phyloP scores from a whole-genome alignment of 352 stramenopile genomes.

The Lagenidium giganteum region DNA sequence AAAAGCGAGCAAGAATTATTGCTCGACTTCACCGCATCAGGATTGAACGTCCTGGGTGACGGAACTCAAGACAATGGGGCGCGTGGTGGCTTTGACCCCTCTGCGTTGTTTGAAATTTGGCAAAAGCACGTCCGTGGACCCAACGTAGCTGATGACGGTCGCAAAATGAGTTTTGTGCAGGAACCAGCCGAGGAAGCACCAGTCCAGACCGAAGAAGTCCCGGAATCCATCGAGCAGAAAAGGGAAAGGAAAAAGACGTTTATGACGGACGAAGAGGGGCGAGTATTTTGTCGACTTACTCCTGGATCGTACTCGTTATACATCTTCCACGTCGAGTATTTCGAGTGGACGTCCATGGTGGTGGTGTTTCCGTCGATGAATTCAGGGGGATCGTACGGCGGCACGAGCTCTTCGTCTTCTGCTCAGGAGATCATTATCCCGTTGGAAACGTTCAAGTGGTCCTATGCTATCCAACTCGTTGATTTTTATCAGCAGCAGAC shows the following conservation, averaged over 20 bases:
- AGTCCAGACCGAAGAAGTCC: too few species aligned
- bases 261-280: slow-evolving; percentile 32
- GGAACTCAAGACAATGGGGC: too few species aligned
- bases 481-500: slow-evolving; percentile 61
- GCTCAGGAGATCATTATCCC: slow-evolving; percentile 52
- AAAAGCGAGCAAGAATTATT: slow-evolving; percentile 50
- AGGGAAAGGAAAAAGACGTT: slow-evolving; percentile 22
- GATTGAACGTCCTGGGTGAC: slow-evolving; percentile 20
- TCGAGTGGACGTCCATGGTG: slow-evolving; percentile 61
- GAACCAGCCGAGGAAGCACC: slow-evolving; percentile 1
- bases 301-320: slow-evolving; percentile 67
- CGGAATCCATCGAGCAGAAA: too few species aligned
- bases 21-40: slow-evolving; percentile 24
- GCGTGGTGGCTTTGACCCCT: too few species aligned
- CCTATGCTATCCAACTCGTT: slow-evolving; percentile 54
- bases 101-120: too few species aligned
- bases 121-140: too few species aligned
- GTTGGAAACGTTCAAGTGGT: slow-evolving; percentile 55
- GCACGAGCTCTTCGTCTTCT: slow-evolving; percentile 15
- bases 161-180: too few species aligned
- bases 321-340: slow-evolving; percentile 61
- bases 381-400: slow-evolving; percentile 28
- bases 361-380: slow-evolving; percentile 54
- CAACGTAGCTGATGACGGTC: too few species aligned
- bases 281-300: slow-evolving; percentile 27